Conservation (phyloP, 1,139 yeast species). For the Kurtzmaniella quercitrusa region DNA sequence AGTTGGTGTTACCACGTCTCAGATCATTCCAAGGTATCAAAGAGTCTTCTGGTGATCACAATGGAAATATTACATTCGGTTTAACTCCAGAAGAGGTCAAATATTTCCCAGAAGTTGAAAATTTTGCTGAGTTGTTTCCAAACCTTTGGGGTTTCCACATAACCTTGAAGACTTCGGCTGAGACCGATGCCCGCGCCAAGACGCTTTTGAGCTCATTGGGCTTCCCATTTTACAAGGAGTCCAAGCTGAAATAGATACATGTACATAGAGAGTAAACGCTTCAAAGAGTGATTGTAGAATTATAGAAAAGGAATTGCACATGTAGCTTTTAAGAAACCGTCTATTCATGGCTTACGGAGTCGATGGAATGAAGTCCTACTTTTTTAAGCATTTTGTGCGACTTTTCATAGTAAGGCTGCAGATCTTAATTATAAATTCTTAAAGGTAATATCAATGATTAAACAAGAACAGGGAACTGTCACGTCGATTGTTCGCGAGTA, state of each 20-base stretch:
- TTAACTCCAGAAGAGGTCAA: slow-evolving; percentile 72
- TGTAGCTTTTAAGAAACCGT: not conserved
- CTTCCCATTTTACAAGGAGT: slow-evolving; percentile 54
- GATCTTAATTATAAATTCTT: not conserved
- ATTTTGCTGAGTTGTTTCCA: slow-evolving; percentile 88
- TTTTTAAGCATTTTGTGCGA: not conserved
- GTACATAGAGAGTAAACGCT: slow-evolving; percentile 2
- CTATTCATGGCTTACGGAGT: not conserved
- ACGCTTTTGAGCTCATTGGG: slow-evolving; percentile 79
- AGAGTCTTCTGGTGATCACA: slow-evolving; percentile 73
- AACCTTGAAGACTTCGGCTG: slow-evolving; percentile 83
- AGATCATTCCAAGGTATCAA: slow-evolving; percentile 83
- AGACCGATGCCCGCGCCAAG: slow-evolving; percentile 90
- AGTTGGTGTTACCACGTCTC: slow-evolving; percentile 88
- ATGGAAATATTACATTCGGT: slow-evolving; percentile 86
- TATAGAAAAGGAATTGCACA: not conserved
- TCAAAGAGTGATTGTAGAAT: not conserved
- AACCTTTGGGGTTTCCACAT: slow-evolving; percentile 82
- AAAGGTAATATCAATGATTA: not conserved
- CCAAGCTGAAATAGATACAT: slow-evolving; percentile 6
- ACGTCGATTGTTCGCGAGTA: slow-evolving; percentile 35
- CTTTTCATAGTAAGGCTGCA: not conserved
- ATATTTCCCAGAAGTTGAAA: slow-evolving; percentile 90
- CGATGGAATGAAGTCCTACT: not conserved
- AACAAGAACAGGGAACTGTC: not conserved